These are phyloP conservation scores for Dendrobium nobile DNA, from an alignment of 106 monocot genomes.

Conservation along the genomic window DNA sequence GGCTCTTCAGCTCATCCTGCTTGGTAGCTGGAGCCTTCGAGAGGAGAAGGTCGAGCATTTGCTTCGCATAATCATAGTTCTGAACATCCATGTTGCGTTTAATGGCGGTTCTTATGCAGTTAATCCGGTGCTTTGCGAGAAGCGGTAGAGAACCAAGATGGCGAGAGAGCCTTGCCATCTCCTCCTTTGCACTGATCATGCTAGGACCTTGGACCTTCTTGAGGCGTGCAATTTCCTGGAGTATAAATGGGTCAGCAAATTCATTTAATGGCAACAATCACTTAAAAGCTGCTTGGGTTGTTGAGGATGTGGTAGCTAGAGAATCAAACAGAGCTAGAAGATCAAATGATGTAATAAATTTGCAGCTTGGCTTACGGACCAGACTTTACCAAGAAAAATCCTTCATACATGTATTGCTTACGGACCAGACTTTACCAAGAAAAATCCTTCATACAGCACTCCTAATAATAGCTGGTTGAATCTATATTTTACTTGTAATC, in stretches of 20 bases:
- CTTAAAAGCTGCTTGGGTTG: too few relatives aligned
- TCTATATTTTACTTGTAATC: background rate
- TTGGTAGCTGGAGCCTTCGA: too few relatives aligned
- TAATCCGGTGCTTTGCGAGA: conserved; percentile 87
- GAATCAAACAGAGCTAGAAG: too few relatives aligned
- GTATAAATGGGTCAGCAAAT: background rate
- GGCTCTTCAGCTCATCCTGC: too few relatives aligned
- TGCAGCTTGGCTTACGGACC: too few relatives aligned
- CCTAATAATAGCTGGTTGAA: background rate
- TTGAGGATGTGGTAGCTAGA: too few relatives aligned
- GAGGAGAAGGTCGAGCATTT: conserved; percentile 73
- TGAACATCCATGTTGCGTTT: conserved; percentile 98
- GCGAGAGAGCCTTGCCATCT: conserved; percentile 89
- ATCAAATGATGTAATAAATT: too few relatives aligned
- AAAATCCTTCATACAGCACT: background rate
- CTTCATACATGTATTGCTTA: background rate
- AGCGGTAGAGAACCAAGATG: conserved; percentile 89
- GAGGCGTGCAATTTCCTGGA: conserved; percentile 78
- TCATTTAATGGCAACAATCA: background rate
- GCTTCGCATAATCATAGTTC: conserved; percentile 87
- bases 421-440: background rate
- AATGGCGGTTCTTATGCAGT: conserved; percentile 86
- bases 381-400: background rate
- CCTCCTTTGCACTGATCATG: conserved; percentile 86
- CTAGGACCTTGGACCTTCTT: conserved; percentile 77